Evolutionary conservation across 208 protist species (phyloP).

Genomic region (Leishmania gerbilli): DNA sequence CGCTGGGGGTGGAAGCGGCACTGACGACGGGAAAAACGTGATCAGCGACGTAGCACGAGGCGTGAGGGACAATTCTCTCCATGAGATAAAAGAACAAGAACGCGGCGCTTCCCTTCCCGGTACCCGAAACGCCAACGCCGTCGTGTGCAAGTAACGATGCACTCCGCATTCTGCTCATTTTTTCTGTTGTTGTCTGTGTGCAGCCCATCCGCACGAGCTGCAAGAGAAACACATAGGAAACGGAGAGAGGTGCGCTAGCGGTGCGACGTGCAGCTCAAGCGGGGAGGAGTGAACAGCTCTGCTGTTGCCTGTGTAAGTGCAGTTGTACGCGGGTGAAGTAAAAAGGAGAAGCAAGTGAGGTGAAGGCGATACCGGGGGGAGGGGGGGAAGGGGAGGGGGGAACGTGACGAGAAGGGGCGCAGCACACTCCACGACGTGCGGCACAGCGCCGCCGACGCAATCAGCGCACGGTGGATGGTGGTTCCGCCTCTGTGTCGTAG

Average conservation of each 20-base stretch:
- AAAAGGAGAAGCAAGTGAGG: not conserved
- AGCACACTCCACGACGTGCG: not conserved
- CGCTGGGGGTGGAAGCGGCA: not conserved
- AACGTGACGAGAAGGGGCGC: not conserved
- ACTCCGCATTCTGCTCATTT: not conserved
- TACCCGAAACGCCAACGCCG: not conserved
- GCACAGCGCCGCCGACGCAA: not conserved
- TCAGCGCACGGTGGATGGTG: conserved; percentile 31
- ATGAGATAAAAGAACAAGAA: not conserved
- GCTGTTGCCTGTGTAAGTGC: not conserved
- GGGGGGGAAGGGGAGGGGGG: not conserved
- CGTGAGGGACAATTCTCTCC: not conserved
- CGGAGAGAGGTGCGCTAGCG: not conserved
- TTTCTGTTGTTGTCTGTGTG: not conserved
- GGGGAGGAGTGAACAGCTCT: not conserved
- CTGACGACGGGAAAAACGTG: not conserved
- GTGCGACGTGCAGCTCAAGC: not conserved
- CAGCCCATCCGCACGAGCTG: no score
- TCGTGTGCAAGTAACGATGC: not conserved
- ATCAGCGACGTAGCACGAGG: not conserved
- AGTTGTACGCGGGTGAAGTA: not conserved
- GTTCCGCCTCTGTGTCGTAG: conserved; percentile 45
- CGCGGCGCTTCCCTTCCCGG: not conserved
- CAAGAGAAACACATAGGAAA: not conserved
- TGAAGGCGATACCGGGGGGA: not conserved